Evolutionary conservation across 2,329 filamentous ascomycete genomes (phyloP), one percentile per base, ranked within the genome.

Genomic region (Fusarium duplospermum): DNA sequence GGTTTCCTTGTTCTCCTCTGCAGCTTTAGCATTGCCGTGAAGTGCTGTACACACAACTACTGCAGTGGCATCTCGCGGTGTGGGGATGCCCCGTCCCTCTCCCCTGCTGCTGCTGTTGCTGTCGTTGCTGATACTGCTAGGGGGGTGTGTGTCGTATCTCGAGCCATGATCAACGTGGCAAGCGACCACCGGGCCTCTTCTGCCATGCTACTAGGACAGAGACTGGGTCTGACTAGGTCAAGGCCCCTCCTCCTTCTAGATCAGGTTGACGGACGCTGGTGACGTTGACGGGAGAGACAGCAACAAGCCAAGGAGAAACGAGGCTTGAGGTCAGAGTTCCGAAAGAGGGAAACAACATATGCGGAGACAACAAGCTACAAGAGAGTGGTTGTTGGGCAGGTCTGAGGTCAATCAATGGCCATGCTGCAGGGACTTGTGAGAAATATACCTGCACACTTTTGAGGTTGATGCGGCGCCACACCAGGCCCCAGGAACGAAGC

Each of bases 101-200:
- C 69, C 75, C 66, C 67, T 71, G 71, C 56, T 64, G 71, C 52
- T 64, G 29, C 50, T 74, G 50, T 67, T 58, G 68, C 60, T 73
- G 61, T 67, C 63, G 45, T 70, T 73, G 59, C 70, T 71, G 67
- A 70, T 75, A 64, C 60, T 64, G 45, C 61, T 67, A 62, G 73
- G 73, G 70, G 75, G 59, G 70, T 31, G 73, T 77, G 67, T 70
- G 63, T 69, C 50, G 66, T 62, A 70, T 70, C 72, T 69, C 67
- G 76, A 76, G 69, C 70, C 69, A 71, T 67, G 66, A 78, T 80
- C 79, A 81, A 82, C 80, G 80, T 83, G 81, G 80, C 81, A 81
- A 76, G 64, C 76, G 76, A 70, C 70, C 73, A 78, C 61, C 69
- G 67, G 76, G 65, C 60, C 69, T 58, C 52, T 16, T 42, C 27